Conservation (phyloP, 2,329 filamentous ascomycete genomes). For the Colletotrichum incanum region DNA sequence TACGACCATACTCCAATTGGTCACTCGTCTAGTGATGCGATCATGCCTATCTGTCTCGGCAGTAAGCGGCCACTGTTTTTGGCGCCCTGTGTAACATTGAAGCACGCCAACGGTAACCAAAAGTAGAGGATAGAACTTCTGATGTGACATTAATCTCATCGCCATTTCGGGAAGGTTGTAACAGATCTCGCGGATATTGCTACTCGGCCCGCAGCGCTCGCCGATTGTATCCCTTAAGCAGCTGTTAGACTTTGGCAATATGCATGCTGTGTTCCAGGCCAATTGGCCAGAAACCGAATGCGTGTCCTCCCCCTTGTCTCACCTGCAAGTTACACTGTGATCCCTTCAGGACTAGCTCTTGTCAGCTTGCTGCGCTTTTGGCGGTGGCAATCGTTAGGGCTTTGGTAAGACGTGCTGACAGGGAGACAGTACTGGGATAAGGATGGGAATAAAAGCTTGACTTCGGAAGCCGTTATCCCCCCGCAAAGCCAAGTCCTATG, state of each 20-base stretch:
- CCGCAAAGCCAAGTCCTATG: conserved; percentile 3
- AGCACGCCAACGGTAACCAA: conserved; percentile 13
- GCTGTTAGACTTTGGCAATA: neutral
- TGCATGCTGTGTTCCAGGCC: conserved; percentile 28
- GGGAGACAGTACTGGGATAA: conserved; percentile 5
- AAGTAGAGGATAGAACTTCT: neutral
- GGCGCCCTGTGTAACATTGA: conserved; percentile 16
- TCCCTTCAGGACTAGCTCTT: conserved; percentile 1
- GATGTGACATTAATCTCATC: conserved; percentile 26
- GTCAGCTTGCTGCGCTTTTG: conserved; percentile 7
- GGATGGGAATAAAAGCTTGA: conserved; percentile 37
- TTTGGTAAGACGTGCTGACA: conserved; percentile 35
- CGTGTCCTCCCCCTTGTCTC: conserved; percentile 21
- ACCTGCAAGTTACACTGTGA: conserved; percentile 22
- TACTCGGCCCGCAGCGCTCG: conserved; percentile 13
- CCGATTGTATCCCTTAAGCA: conserved; percentile 3
- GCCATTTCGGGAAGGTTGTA: conserved; percentile 31
- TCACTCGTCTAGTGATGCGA: neutral
- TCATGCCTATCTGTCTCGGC: conserved; percentile 12
- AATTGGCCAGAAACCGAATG: conserved; percentile 21
- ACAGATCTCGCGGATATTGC: conserved; percentile 4
- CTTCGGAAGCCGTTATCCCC: conserved; percentile 14
- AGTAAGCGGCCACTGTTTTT: conserved; percentile 16
- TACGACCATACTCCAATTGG: conserved; percentile 10
- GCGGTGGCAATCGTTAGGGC: conserved; percentile 21